Evolutionary conservation across 768 basidiomycete species (phyloP).

Genomic region (Pholiota microspora): DNA sequence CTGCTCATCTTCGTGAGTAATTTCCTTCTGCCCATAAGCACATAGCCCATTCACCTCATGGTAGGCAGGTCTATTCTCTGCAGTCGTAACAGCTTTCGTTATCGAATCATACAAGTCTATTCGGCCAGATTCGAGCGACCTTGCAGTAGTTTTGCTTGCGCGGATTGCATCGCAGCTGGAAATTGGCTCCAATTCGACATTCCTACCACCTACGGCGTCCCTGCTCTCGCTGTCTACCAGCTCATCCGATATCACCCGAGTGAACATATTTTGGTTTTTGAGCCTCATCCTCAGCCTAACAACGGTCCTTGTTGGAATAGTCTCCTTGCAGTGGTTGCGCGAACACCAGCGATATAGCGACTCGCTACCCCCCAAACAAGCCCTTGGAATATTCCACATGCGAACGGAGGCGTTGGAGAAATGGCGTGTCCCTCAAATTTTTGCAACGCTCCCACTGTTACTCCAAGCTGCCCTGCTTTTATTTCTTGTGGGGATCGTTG

Average conservation of each 20-base stretch:
- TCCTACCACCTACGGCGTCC: neutral
- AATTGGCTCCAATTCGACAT: neutral
- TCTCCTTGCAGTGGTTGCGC: conserved; percentile 20
- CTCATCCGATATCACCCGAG: conserved; percentile 3
- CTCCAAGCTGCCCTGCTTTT: conserved; percentile 8
- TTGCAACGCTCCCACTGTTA: conserved; percentile 14
- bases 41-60: neutral
- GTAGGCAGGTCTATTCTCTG: conserved; percentile 26
- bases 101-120: conserved; percentile 19
- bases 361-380: conserved; percentile 7
- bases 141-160: conserved; percentile 10
- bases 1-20: conserved; percentile 21
- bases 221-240: neutral
- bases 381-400: conserved; percentile 12
- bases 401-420: conserved; percentile 9
- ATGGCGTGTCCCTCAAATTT: conserved; percentile 17
- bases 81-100: conserved; percentile 20
- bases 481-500: neutral
- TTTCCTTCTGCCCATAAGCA: neutral
- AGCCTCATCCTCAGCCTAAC: conserved; percentile 19
- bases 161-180: conserved; percentile 9
- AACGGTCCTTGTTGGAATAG: conserved; percentile 17
- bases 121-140: conserved; percentile 12
- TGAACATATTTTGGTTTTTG: conserved; percentile 18
- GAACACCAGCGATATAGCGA: conserved; percentile 12